Base-by-base conservation (phyloP, 371 early-diverging fungal genomes). In the Quaeritorhiza haematococci region DNA sequence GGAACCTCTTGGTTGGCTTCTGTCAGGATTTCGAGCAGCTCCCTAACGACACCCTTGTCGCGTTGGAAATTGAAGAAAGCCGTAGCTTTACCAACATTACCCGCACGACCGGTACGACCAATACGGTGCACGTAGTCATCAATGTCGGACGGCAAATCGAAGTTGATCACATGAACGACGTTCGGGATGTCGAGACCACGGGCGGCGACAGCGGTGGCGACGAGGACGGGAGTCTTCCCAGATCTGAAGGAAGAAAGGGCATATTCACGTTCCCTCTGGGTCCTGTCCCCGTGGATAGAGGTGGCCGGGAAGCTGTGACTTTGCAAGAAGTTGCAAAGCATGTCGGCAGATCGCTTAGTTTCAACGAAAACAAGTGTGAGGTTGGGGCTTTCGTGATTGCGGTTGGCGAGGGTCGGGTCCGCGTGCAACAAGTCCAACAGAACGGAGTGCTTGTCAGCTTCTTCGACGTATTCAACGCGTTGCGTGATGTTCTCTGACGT, bases 141-240 rank as follows among this genome's bases (percentile, higher is more conserved):
- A 56, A 76, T 75, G 61, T 74, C 76, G 47, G 66, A 63, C 43
- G 86, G 86, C 28, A 87, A 64, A 61, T 87, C 85, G 65, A 75
- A 87, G 75, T 84, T 84, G 51, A 87, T 71, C 29, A 86, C 83
- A 59, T 82, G 71, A 26, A 72, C 75, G 34, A 83, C 80, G 62
- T 78, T 71, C 35, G 79, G 74, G 57, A 87, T 83, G 64, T 86
- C 99, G 28, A 99, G 76, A 63, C 99, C 99, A 82, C 99, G 90
- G 29, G 99, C 95, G 55, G 98, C 99, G 7, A 99, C 97, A 58
- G 98, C 99, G 26, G 99, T 99, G 28, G 98, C 99, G 7, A 99
- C 96, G 79, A 99, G 82, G 65, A 98, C 84, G 8, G 95, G 93
- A 23, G 91, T 87, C 45, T 89, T 85, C 26, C 91, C 95, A 19